Evolutionary conservation across 108 stramenopile genomes (phyloP).

Genomic region (Pseudonitzschia multiseries): DNA sequence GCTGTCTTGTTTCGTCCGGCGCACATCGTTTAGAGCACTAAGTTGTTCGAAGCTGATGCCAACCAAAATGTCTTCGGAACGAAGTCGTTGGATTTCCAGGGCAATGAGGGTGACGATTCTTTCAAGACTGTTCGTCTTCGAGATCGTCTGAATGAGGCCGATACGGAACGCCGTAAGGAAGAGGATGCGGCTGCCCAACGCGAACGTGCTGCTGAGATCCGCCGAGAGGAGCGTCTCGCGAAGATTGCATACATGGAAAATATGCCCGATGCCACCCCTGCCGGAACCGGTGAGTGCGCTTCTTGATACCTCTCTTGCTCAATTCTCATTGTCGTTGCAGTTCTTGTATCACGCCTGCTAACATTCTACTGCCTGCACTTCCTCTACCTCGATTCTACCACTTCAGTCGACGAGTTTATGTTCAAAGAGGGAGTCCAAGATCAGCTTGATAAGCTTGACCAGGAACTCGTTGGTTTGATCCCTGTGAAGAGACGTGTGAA

Average conservation of each 20-base stretch:
- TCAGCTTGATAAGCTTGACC: constrained; percentile 92
- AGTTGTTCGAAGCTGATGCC: constrained; percentile 32
- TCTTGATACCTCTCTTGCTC: background rate
- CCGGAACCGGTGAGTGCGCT: constrained; percentile 81
- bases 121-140: constrained; percentile 71
- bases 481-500: constrained; percentile 96
- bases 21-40: constrained; percentile 13
- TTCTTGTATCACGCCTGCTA: too few species aligned
- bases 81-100: constrained; percentile 73
- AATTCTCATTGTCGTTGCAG: too few species aligned
- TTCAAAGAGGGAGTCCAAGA: constrained; percentile 98
- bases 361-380: background rate
- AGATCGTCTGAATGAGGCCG: constrained; percentile 85
- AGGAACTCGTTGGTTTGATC: constrained; percentile 91
- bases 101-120: constrained; percentile 64
- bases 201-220: constrained; percentile 91
- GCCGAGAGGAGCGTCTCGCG: constrained; percentile 80
- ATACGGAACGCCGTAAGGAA: constrained; percentile 90
- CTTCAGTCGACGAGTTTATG: constrained; percentile 94
- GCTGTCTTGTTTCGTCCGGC: too few species aligned
- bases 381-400: background rate
- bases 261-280: constrained; percentile 87
- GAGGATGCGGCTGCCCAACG: constrained; percentile 70
- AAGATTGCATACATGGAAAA: constrained; percentile 94
- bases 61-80: constrained; percentile 68